Percentiles rank a stretch among this genome's conserved stretches.
Evolutionary conservation across 2,329 filamentous ascomycete genomes (phyloP).

Genomic region (Penicillium palitans): DNA sequence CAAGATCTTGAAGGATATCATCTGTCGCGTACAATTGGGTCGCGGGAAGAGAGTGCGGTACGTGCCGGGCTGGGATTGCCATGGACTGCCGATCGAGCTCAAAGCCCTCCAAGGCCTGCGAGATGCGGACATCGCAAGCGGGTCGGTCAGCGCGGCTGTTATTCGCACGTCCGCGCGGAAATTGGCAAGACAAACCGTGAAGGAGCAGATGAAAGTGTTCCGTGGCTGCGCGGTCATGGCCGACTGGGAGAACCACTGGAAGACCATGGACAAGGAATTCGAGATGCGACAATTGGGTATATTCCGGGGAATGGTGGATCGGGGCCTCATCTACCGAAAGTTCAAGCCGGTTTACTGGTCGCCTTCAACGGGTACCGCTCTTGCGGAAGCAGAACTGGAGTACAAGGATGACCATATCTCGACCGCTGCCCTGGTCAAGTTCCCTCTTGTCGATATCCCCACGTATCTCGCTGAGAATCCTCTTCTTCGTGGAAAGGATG

Average conservation of each 20-base stretch:
- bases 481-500: slow-evolving; percentile 46
- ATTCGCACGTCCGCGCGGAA: slow-evolving; percentile 57
- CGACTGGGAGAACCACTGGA: slow-evolving; percentile 63
- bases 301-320: slow-evolving; percentile 63
- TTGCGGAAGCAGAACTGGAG: slow-evolving; percentile 65
- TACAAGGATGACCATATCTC: slow-evolving; percentile 63
- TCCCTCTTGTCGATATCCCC: slow-evolving; percentile 61
- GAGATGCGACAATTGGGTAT: slow-evolving; percentile 61
- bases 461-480: slow-evolving; percentile 45
- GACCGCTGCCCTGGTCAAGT: slow-evolving; percentile 68
- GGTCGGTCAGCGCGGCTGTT: slow-evolving; percentile 44
- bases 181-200: slow-evolving; percentile 57
- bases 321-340: slow-evolving; percentile 61
- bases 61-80: slow-evolving; percentile 94
- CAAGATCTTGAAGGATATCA: slow-evolving; percentile 95
- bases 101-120: slow-evolving; percentile 74
- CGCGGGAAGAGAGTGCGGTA: slow-evolving; percentile 76
- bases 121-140: slow-evolving; percentile 31
- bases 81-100: slow-evolving; percentile 94
- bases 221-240: slow-evolving; percentile 63
- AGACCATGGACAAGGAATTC: slow-evolving; percentile 63
- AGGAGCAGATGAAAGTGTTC: slow-evolving; percentile 61
- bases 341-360: slow-evolving; percentile 68
- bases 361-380: slow-evolving; percentile 62
- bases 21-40: slow-evolving; percentile 76